Conservation (phyloP, 345 rosid genomes). For the Orychophragmus violaceus region DNA sequence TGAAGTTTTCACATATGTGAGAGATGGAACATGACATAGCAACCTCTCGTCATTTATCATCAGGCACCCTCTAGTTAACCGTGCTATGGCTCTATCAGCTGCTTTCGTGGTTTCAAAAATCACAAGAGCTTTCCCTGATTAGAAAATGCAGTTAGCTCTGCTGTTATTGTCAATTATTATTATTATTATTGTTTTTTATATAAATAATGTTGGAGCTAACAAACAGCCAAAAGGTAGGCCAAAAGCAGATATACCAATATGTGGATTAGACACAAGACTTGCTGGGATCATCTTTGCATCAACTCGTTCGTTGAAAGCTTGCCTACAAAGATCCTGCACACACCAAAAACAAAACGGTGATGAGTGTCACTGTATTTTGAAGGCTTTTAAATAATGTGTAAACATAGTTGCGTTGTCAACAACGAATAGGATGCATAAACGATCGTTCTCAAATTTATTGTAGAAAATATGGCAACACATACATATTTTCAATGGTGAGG, state of each 20-base stretch:
- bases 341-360: slow-evolving; percentile 1
- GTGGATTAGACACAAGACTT: slow-evolving; percentile 33
- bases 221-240: neutral
- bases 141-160: neutral
- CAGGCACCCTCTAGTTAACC: slow-evolving; percentile 36
- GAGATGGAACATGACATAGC: slow-evolving; percentile 1
- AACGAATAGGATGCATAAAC: neutral
- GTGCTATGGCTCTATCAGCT: slow-evolving; percentile 34
- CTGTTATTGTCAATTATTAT: neutral
- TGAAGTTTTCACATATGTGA: neutral
- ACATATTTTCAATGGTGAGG: neutral
- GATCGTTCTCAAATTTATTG: neutral
- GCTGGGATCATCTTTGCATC: slow-evolving; percentile 44
- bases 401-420: slow-evolving; percentile 3
- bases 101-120: slow-evolving; percentile 44
- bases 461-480: slow-evolving; percentile 4
- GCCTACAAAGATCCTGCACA: slow-evolving; percentile 44
- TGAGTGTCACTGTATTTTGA: neutral
- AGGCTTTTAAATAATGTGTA: neutral
- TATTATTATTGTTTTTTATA: neutral
- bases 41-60: slow-evolving; percentile 32
- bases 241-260: slow-evolving; percentile 35
- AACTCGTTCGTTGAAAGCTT: slow-evolving; percentile 42
- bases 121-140: slow-evolving; percentile 52
- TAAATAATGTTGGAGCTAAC: neutral